phyloP scores from a whole-genome alignment of 2,329 filamentous ascomycete species.

The Metarhizium album region DNA sequence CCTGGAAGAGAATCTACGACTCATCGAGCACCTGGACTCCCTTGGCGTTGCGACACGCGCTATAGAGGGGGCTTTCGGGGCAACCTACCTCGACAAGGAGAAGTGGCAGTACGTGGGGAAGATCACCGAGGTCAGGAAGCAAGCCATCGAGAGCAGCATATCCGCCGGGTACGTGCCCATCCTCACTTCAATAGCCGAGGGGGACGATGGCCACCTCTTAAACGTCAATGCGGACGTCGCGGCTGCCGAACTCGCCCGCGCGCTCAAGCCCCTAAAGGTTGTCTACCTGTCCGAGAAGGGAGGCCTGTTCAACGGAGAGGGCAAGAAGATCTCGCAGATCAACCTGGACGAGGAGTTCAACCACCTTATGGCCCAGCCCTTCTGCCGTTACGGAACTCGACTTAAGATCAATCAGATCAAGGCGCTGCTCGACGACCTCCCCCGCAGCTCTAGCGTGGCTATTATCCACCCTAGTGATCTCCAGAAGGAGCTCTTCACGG shows the following conservation, averaged over 20 bases:
- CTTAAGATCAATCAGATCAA: slow-evolving; percentile 98
- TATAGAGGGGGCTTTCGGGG: slow-evolving; percentile 83
- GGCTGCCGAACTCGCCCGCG: slow-evolving; percentile 80
- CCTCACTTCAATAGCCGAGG: slow-evolving; percentile 93
- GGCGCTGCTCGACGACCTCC: slow-evolving; percentile 78
- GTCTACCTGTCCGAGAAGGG: slow-evolving; percentile 99
- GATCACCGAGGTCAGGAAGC: slow-evolving; percentile 85
- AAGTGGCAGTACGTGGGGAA: slow-evolving; percentile 95
- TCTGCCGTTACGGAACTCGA: slow-evolving; percentile 89
- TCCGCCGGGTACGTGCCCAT: slow-evolving; percentile 86
- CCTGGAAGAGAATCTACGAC: slow-evolving; percentile 86
- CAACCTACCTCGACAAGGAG: slow-evolving; percentile 91
- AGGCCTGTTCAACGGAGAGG: slow-evolving; percentile 84
- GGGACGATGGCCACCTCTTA: slow-evolving; percentile 77
- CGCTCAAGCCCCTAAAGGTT: slow-evolving; percentile 88
- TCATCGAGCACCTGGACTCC: slow-evolving; percentile 80
- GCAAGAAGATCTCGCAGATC: slow-evolving; percentile 91
- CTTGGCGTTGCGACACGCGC: slow-evolving; percentile 83
- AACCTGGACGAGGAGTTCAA: slow-evolving; percentile 97
- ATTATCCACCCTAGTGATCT: slow-evolving; percentile 95
- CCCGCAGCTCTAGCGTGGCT: slow-evolving; percentile 85
- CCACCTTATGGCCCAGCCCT: slow-evolving; percentile 81
- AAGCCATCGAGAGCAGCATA: slow-evolving; percentile 83
- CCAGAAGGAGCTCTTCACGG: slow-evolving; percentile 93
- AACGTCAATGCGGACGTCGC: slow-evolving; percentile 98